Evolutionary conservation across 768 basidiomycete genomes (phyloP).

Genomic region (Amanita exitialis): DNA sequence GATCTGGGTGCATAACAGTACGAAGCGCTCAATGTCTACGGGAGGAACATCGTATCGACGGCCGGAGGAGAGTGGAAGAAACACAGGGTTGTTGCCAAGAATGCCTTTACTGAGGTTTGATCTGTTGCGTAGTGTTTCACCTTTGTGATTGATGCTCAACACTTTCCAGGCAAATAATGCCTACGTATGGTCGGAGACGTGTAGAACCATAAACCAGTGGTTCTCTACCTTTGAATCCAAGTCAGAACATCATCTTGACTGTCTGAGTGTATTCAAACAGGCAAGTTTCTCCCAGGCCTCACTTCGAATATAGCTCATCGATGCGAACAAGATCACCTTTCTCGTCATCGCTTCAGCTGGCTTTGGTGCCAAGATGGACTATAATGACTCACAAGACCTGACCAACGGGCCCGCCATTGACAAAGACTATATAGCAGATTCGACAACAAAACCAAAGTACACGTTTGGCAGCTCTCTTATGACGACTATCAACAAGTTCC

Average conservation of each 20-base stretch:
- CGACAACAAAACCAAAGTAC: slow-evolving; percentile 14
- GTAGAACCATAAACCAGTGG: slow-evolving; percentile 31
- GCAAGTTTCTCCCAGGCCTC: not conserved
- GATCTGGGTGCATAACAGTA: slow-evolving; percentile 16
- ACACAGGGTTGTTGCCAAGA: slow-evolving; percentile 32
- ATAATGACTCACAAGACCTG: slow-evolving; percentile 11
- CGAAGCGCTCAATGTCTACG: slow-evolving; percentile 34
- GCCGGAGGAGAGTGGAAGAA: slow-evolving; percentile 39
- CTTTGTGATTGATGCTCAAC: not conserved
- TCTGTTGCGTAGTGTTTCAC: not conserved
- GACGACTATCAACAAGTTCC: slow-evolving; percentile 18
- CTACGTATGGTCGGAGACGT: slow-evolving; percentile 38
- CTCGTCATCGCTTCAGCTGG: slow-evolving; percentile 29
- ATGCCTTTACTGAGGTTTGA: slow-evolving; percentile 39
- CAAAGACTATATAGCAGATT: slow-evolving; percentile 17
- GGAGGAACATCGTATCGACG: slow-evolving; percentile 29
- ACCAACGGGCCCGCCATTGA: slow-evolving; percentile 22
- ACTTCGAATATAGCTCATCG: not conserved
- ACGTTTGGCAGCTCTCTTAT: slow-evolving; percentile 22
- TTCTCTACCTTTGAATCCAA: slow-evolving; percentile 23
- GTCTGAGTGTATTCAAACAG: not conserved
- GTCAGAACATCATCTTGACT: not conserved
- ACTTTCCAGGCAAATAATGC: slow-evolving; percentile 31
- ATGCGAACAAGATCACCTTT: slow-evolving; percentile 15
- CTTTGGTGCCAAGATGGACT: slow-evolving; percentile 20